Percentiles rank a stretch among this genome's conserved stretches.
These are phyloP conservation scores for Russula earlei DNA, from an alignment of 768 basidiomycete species.

Conservation along the genomic window DNA sequence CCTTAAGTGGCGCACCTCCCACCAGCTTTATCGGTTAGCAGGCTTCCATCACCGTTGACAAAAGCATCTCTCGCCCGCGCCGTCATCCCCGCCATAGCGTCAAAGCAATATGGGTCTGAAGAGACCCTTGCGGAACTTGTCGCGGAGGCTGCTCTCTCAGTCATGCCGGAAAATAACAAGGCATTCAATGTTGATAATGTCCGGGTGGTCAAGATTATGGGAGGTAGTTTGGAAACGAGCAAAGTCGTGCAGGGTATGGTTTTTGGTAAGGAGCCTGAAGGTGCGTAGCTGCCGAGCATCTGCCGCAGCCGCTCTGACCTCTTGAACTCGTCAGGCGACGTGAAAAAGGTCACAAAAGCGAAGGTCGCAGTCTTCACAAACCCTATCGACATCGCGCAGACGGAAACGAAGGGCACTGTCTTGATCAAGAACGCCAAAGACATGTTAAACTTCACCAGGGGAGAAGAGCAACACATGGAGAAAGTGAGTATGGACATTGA, in stretches of 20 bases:
- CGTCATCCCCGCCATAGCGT: conserved; percentile 85
- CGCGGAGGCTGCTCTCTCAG: conserved; percentile 83
- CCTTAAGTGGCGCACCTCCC: conserved; percentile 4
- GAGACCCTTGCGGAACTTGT: conserved; percentile 73
- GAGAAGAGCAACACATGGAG: conserved; percentile 95
- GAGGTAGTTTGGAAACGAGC: conserved; percentile 77
- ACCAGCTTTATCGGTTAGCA: conserved; percentile 59
- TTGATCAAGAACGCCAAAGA: conserved; percentile 92
- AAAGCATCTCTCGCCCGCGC: conserved; percentile 61
- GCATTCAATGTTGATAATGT: conserved; percentile 99
- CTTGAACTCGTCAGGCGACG: conserved; percentile 40
- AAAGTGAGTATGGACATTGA: conserved; percentile 37
- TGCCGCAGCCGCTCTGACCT: neutral
- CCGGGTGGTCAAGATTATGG: conserved; percentile 97
- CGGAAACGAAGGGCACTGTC: conserved; percentile 98
- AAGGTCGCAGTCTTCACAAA: conserved; percentile 96
- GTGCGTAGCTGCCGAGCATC: conserved; percentile 31
- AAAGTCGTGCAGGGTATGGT: conserved; percentile 97
- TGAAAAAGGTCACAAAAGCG: conserved; percentile 75
- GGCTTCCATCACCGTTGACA: conserved; percentile 63
- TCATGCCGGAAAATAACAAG: conserved; percentile 83
- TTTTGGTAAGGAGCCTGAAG: conserved; percentile 92
- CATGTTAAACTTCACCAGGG: conserved; percentile 92
- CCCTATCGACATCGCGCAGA: conserved; percentile 88
- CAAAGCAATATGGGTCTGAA: conserved; percentile 96